Base-by-base conservation (phyloP, 305 asterid genomes). In the Salvia sclarea region DNA sequence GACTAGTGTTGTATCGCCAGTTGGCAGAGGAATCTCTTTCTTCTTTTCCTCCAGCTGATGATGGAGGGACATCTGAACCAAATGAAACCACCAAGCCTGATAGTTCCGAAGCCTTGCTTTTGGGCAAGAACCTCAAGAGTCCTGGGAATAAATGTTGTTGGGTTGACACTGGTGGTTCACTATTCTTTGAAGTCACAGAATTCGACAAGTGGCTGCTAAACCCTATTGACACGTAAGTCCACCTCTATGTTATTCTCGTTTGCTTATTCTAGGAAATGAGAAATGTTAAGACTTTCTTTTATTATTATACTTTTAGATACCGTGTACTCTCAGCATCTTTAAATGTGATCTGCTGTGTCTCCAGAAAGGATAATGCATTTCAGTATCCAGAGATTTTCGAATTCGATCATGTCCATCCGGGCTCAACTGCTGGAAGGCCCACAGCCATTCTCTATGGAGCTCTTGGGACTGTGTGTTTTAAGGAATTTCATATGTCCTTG, bases 1-100 rank as follows among this genome's bases (percentile, higher is more conserved):
- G 98, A 79, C 77, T 94, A 80, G 93, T 86, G 76, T 80, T 86
- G 62, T 94, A 87, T 81, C 90, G 86, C 61, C 98, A 89, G 67
- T 84, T 94, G 84, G 97, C 98, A 24, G 97, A 89, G 80, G 98
- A 91, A 77, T 94, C 99, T 74, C 89, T 94, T 70, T 87, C 99
- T 55, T 94, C 96, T 54, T 89, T 89, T 84, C 98, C 99, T 56
- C 76, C 79, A 49, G 78, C 77, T 53, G 97, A 88, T 73, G 97
- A 88, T 74, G 72, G 75, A 76, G 89, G 74, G 69, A 64, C 56
- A 72, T 64, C 64, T 70, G 85, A 77, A 66, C 61, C 76, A 48
- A 80, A 77, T 74, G 90, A 85, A 72, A 72, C 52, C 68, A 67
- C 61, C 37, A 78, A 74, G 76, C 40, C 72, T 16, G 80, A 76